Conservation (phyloP, 2,329 filamentous ascomycete genomes). For the Cytospora leucostoma region DNA sequence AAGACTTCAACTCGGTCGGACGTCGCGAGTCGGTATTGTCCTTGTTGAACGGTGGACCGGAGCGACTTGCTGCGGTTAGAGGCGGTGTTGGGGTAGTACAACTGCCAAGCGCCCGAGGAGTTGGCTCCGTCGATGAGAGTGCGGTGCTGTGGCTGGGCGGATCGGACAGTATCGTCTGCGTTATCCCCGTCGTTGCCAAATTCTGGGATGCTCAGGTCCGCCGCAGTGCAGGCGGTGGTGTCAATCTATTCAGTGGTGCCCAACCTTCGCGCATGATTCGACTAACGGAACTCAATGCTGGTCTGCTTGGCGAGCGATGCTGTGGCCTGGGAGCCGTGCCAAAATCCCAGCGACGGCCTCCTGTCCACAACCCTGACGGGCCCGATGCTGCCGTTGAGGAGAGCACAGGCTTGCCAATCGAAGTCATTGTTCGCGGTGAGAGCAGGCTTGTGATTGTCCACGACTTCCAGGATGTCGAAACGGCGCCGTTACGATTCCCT, state of each 20-base stretch:
- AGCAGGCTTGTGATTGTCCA: constrained; percentile 56
- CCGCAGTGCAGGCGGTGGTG: constrained; percentile 48
- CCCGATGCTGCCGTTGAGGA: constrained; percentile 32
- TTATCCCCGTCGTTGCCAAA: constrained; percentile 55
- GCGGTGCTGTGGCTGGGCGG: constrained; percentile 59
- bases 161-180: constrained; percentile 54
- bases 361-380: constrained; percentile 15
- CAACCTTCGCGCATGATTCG: constrained; percentile 59
- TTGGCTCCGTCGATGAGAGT: constrained; percentile 53
- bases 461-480: constrained; percentile 48
- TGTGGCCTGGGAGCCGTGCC: constrained; percentile 51
- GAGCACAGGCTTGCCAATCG: constrained; percentile 48
- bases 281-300: constrained; percentile 53
- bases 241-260: constrained; percentile 57
- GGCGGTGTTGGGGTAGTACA: constrained; percentile 55
- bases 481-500: constrained; percentile 29
- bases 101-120: constrained; percentile 44
- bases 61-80: constrained; percentile 53
- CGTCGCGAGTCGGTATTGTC: constrained; percentile 32
- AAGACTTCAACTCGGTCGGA: constrained; percentile 28
- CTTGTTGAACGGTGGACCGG: constrained; percentile 47
- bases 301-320: constrained; percentile 59
- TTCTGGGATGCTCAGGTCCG: constrained; percentile 64
- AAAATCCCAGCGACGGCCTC: constrained; percentile 32
- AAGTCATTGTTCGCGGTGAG: constrained; percentile 58